Evolutionary conservation across 495 filamentous ascomycete genomes (phyloP), one percentile per base, ranked within the genome.

Genomic region (Penicillium macrosclerotiorum): DNA sequence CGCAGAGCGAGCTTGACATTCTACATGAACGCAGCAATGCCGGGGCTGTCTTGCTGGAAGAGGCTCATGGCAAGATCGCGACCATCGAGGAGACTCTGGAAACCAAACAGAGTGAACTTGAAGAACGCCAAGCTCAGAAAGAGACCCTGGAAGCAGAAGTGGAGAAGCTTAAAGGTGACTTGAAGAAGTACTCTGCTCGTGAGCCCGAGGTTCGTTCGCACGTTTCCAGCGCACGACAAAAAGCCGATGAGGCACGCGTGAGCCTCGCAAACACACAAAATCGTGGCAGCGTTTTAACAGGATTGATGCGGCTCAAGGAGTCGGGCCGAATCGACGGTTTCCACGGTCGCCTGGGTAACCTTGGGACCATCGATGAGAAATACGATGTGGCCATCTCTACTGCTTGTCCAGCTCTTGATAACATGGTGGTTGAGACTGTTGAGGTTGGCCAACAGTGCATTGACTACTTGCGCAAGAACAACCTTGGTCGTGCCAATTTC

Each of bases 361-460:
- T 98, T 2, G 93, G 93, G n/a, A 83, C 86, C 3, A 97, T 98
- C 57, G 92, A 97, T 45, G 77, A 89, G 67, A 86, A 85, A 57
- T 97, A 95, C 60, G 94, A 98, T 57, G 81, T 97, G 26, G 93
- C 93, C 4, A 96, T 98, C 42, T 98, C 93, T 4, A 97, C 93
- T 0, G 94, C 93, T 11, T 98, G 94, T 53, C 85, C 88, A 46
- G 75, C 84, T 11, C 80, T 98, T 13, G 88, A 97, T 55, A 96
- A 96, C 52, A 86, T 98, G 57, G 90, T 98, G 8, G 93, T 95
- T 5, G 93, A 97, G 50, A 89, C 89, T 0, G 89, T 96, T 5
- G 90, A 96, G 57, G 86, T 87, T 35, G 94, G 90, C 38, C 92
- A 96, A 63, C 90, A 96, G 57, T 97, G 94, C 63, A 95, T 98